These are phyloP conservation scores for Fusarium denticulatum DNA, from an alignment of 2,329 filamentous ascomycete species.

Conservation along the genomic window DNA sequence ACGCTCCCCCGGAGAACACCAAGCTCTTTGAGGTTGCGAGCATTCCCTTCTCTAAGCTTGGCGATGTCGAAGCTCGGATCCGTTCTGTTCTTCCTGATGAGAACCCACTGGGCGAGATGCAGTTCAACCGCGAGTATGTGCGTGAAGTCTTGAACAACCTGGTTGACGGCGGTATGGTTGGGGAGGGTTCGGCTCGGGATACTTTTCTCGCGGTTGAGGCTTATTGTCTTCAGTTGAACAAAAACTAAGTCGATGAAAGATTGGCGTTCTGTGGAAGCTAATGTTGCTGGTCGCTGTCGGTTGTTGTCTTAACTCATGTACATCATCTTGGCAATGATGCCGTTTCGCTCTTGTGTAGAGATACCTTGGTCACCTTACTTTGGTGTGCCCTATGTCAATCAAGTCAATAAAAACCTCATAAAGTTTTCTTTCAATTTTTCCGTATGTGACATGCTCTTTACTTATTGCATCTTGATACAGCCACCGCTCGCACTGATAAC, in stretches of 20 bases:
- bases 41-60: neutral
- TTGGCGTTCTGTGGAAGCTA: neutral
- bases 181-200: neutral
- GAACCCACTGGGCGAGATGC: neutral
- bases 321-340: no score
- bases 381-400: neutral
- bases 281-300: neutral
- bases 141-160: neutral
- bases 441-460: fast-evolving
- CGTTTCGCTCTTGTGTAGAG: neutral
- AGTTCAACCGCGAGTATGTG: neutral
- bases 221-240: neutral
- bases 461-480: constrained; percentile 46
- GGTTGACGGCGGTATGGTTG: neutral
- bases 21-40: neutral
- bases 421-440: fast-evolving
- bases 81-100: fast-evolving
- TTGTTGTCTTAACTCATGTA: neutral
- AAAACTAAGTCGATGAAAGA: fast-evolving
- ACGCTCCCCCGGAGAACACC: neutral
- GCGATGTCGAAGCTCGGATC: neutral
- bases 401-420: neutral
- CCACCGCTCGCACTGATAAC: constrained; percentile 51
- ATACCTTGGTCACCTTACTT: no score
- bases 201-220: neutral